A percentile compares a stretch with the other conserved stretches of the same genome.
Evolutionary conservation across 2,329 filamentous ascomycete species (phyloP).

Genomic region (Colletotrichum australisinense): DNA sequence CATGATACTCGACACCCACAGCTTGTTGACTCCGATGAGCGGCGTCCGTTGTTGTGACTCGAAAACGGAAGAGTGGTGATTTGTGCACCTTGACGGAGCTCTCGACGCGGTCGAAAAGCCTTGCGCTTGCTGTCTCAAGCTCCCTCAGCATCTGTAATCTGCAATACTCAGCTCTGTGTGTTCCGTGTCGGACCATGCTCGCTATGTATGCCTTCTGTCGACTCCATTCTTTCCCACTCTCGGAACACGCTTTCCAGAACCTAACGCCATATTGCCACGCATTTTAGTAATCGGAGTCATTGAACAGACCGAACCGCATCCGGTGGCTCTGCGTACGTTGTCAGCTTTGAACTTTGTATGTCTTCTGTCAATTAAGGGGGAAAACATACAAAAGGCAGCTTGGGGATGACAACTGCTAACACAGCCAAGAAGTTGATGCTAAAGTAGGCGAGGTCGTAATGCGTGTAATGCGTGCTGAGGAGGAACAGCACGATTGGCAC

Average conservation of each 20-base stretch:
- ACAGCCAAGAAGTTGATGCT: conserved; percentile 96
- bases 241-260: conserved; percentile 28
- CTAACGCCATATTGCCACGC: conserved; percentile 30
- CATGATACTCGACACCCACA: neutral
- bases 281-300: conserved; percentile 69
- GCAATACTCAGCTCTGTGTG: conserved; percentile 14
- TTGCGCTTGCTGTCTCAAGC: conserved; percentile 10
- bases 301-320: conserved; percentile 81
- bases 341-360: conserved; percentile 40
- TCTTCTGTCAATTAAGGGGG: neutral
- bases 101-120: conserved; percentile 13
- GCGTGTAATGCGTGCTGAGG: conserved; percentile 97
- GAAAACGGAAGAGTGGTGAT: conserved; percentile 8
- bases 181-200: conserved; percentile 31
- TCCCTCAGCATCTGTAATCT: conserved; percentile 2
- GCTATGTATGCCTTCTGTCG: conserved; percentile 34
- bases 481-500: conserved; percentile 96
- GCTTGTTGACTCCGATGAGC: conserved; percentile 10
- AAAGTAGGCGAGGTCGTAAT: conserved; percentile 97
- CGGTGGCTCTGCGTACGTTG: conserved; percentile 73
- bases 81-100: conserved; percentile 7
- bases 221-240: conserved; percentile 31
- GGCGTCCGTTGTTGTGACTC: conserved; percentile 7
- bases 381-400: conserved; percentile 87
- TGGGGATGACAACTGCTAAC: conserved; percentile 93